A percentile compares a stretch with the other conserved stretches of the same genome.
Conservation (phyloP, 1,284 basidiomycete genomes). For the Ceratobasidium sp. region DNA sequence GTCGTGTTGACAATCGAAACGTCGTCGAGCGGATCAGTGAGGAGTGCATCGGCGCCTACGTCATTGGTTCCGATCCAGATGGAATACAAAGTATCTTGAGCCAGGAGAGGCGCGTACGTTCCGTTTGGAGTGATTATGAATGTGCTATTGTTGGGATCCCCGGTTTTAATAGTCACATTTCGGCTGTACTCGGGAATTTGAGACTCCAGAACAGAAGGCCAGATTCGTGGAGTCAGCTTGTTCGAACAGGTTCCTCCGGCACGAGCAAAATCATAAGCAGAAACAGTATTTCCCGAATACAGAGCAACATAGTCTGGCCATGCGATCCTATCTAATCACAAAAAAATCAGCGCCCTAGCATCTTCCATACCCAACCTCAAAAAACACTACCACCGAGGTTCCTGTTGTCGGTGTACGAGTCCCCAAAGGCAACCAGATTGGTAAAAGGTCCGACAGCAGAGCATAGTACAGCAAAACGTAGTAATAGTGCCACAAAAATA, state of each 20-base stretch:
- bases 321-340: too few relatives aligned
- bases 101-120: constrained; percentile 27
- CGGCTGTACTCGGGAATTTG: constrained; percentile 57
- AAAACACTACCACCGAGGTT: constrained; percentile 56
- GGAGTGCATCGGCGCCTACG: constrained; percentile 58
- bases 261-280: constrained; percentile 61
- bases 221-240: constrained; percentile 62
- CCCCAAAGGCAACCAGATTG: constrained; percentile 54
- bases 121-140: constrained; percentile 40
- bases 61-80: constrained; percentile 66
- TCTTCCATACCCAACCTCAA: too few relatives aligned
- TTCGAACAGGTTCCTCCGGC: constrained; percentile 65
- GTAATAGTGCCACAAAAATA: neutral
- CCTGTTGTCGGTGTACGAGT: constrained; percentile 62
- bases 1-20: constrained; percentile 62
- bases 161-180: constrained; percentile 28
- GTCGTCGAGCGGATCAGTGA: constrained; percentile 60
- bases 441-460: constrained; percentile 19
- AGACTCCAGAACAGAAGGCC: constrained; percentile 61
- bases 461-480: neutral
- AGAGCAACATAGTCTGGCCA: constrained; percentile 60
- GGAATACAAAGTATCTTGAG: constrained; percentile 61
- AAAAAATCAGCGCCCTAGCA: constrained; percentile 50
- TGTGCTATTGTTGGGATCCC: constrained; percentile 3
- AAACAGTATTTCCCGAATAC: constrained; percentile 58